Percentiles rank a stretch among this genome's conserved stretches.
Conservation (phyloP, 208 protist species). For the Sergeia podlipaevii region DNA sequence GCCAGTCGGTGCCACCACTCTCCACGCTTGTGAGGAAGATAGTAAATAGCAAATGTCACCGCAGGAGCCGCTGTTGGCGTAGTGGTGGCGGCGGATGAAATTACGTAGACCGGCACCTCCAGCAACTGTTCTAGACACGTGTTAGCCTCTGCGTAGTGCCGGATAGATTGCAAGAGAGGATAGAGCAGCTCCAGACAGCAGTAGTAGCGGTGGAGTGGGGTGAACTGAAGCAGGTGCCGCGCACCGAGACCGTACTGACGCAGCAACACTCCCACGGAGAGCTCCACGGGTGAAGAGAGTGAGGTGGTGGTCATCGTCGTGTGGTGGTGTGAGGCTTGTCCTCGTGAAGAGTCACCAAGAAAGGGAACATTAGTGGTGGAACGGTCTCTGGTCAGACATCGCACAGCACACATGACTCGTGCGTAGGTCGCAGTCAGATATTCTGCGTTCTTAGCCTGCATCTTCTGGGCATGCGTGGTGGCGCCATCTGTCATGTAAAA, state of each 20-base stretch:
- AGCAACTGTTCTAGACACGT: constrained; percentile 51
- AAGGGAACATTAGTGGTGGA: not conserved
- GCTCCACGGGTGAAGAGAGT: not conserved
- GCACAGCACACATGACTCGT: constrained; percentile 7
- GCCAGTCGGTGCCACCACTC: constrained; percentile 62
- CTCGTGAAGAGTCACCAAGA: constrained; percentile 15
- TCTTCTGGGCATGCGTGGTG: constrained; percentile 16
- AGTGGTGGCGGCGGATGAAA: not conserved
- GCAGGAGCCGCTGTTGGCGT: constrained; percentile 3
- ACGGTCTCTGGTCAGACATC: not conserved
- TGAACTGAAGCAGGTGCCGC: constrained; percentile 63
- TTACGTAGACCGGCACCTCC: constrained; percentile 41
- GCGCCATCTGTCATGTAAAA: constrained; percentile 17
- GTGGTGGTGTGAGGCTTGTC: constrained; percentile 2
- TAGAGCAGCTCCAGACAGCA: constrained; percentile 61
- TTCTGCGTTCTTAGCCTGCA: constrained; percentile 8
- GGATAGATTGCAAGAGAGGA: constrained; percentile 41
- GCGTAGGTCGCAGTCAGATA: constrained; percentile 20
- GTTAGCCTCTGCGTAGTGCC: constrained; percentile 58
- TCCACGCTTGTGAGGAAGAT: constrained; percentile 55
- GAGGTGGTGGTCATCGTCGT: not conserved
- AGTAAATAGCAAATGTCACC: constrained; percentile 41
- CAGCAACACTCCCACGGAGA: constrained; percentile 20
- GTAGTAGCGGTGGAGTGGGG: constrained; percentile 70
- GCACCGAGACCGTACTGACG: constrained; percentile 35